Evolutionary conservation across 177 flowering plant species (phyloP).

Genomic region (Vitis hybrid): DNA sequence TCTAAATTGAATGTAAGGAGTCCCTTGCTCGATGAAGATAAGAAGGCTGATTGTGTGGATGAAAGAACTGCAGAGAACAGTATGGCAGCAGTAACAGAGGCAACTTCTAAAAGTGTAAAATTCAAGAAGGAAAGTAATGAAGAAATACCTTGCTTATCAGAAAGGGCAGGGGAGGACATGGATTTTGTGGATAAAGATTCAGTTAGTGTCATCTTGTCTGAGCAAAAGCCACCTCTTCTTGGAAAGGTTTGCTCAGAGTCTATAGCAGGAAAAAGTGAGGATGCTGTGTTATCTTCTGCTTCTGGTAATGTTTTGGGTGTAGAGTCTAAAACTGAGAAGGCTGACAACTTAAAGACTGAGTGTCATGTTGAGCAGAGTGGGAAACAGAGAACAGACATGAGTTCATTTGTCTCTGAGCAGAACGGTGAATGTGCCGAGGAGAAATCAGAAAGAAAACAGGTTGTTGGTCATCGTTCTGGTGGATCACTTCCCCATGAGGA

Average conservation of each 20-base stretch:
- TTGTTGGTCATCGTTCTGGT: constrained; percentile 8
- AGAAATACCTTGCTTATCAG: constrained; percentile 24
- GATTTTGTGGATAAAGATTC: constrained; percentile 9
- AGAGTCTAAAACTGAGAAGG: constrained; percentile 25
- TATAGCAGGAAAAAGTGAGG: constrained; percentile 16
- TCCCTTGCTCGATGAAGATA: constrained; percentile 20
- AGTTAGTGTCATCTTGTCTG: neutral
- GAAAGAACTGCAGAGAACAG: no score
- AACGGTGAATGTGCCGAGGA: constrained; percentile 20
- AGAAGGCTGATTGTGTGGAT: constrained; percentile 15
- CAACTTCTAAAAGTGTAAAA: no score
- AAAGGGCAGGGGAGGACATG: constrained; percentile 14
- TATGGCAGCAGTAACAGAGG: no score
- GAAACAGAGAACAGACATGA: constrained; percentile 16
- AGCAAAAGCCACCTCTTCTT: constrained; percentile 7
- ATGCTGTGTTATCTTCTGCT: constrained; percentile 12
- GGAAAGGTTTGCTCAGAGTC: neutral
- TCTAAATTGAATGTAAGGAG: constrained; percentile 7
- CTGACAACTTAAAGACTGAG: constrained; percentile 18
- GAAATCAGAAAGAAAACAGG: constrained; percentile 27
- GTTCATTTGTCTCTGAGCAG: constrained; percentile 13
- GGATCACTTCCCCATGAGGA: constrained; percentile 13
- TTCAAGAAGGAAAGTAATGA: constrained; percentile 11
- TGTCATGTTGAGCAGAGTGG: constrained; percentile 17
- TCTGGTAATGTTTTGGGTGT: constrained; percentile 15